Evolutionary conservation across 768 basidiomycete genomes (phyloP), one percentile per base, ranked within the genome.

Genomic region (Tylopilus rubrobrunneus): DNA sequence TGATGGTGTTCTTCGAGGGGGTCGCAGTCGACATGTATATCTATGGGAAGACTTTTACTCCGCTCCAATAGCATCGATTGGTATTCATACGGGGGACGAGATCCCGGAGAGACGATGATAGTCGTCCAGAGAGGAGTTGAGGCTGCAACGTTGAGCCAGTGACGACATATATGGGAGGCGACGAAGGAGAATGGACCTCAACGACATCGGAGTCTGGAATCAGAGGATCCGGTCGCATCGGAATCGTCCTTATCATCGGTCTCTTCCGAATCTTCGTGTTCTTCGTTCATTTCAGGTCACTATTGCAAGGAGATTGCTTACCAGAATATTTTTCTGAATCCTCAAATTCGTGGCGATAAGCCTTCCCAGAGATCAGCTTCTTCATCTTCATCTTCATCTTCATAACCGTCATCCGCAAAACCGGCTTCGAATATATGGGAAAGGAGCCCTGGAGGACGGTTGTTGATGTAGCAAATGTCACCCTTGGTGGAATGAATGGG

Each of bases 111-210:
- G n/a, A 69, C 52, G 0, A 8, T 5, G 42, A 87, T 70, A 28
- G 55, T 65, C 8, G 78, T 79, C 85, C 85, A 87, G 17, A 86
- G 73, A 12, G 82, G 80, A 0, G 79, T 78, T 27, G 76, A 75
- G 33, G 85, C 50, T 6, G 82, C 77, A 83, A 86, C 42, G 8
- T 43, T n/a, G 42, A 25, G 42, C 42, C 42, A 43, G 42, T 43
- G 25, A 15, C 42, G 42, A 14, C 42, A 43, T 14, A 43, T 25
- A 17, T 43, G 42, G 14, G 42, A 43, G 14, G 27, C 42, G 25
- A 83, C 73, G 29, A 83, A 69, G 58, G 79, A 76, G 62, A 83
- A 84, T 4, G 69, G 69, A 43, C 36, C 8, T 7, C 29, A 7
- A 42, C 5, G 36, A 6, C 36, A 15, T 4, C n/a, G 45, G 11